A percentile compares a stretch with the other conserved stretches of the same genome.
These are phyloP conservation scores for Salvia rosmarinus DNA, from an alignment of 257 asterid species.

Conservation along the genomic window DNA sequence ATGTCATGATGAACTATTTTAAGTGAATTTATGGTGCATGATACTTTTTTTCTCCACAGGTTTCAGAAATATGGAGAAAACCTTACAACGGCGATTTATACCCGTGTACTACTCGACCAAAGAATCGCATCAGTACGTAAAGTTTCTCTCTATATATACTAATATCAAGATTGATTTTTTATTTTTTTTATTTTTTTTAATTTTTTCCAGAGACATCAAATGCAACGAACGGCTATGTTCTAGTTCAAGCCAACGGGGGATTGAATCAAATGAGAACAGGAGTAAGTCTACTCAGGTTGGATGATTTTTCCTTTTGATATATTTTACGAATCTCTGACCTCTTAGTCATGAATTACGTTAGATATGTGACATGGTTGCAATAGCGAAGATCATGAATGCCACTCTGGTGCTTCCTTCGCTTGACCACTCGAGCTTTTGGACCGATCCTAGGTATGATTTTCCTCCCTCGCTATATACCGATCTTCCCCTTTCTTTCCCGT, in stretches of 20 bases:
- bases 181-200: no score
- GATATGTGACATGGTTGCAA: conserved; percentile 81
- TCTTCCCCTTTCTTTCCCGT: no score
- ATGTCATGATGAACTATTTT: no score
- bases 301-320: no score
- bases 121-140: conserved; percentile 47
- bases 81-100: conserved; percentile 47
- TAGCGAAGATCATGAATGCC: conserved; percentile 62
- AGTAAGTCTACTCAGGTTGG: no score
- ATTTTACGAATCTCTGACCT: no score
- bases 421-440: conserved; percentile 71
- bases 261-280: conserved; percentile 80
- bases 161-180: no score
- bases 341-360: conserved; percentile 28
- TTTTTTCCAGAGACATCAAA: no score
- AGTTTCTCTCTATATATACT: no score
- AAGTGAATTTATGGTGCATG: not conserved
- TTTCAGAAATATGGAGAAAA: conserved; percentile 59
- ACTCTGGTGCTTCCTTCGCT: conserved; percentile 74
- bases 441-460: conserved; percentile 65
- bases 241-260: conserved; percentile 78
- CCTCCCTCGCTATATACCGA: no score
- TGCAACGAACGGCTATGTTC: conserved; percentile 57
- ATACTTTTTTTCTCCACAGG: conserved; percentile 32
- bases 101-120: conserved; percentile 58